phyloP scores from a whole-genome alignment of 2,329 filamentous ascomycete species.

The Aspergillus ochraceoroseus region DNA sequence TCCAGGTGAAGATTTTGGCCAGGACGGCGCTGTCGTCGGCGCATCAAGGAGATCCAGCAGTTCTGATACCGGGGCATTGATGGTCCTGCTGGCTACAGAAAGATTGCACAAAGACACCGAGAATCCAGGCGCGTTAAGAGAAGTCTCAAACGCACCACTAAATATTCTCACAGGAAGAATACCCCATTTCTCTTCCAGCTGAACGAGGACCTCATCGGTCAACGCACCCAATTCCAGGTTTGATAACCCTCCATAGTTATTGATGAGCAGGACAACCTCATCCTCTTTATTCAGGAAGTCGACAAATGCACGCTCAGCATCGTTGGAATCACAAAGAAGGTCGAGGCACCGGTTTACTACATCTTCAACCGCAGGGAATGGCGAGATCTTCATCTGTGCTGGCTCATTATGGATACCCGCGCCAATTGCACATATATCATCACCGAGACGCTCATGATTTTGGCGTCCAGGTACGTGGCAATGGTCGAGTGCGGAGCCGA shows the following conservation, averaged over 20 bases:
- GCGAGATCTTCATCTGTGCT: conserved; percentile 1
- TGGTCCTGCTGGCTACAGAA: neutral
- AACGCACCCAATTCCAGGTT: neutral
- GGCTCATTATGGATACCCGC: conserved; percentile 6
- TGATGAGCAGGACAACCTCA: conserved; percentile 2
- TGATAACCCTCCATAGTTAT: conserved; percentile 3
- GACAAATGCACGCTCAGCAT: conserved; percentile 1
- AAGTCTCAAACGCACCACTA: neutral
- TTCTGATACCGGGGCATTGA: neutral
- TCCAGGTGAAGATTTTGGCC: neutral
- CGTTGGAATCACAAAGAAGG: neutral
- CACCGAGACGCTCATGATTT: neutral
- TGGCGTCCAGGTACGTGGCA: conserved; percentile 1
- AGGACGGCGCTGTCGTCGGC: neutral
- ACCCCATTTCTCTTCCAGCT: neutral
- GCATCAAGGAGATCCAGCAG: neutral
- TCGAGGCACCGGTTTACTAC: neutral
- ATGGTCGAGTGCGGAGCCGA: neutral
- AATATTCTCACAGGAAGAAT: neutral
- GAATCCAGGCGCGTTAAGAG: conserved; percentile 2
- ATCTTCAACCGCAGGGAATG: neutral
- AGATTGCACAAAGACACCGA: conserved; percentile 3
- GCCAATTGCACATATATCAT: neutral
- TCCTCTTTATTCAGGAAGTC: neutral
- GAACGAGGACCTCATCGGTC: neutral